Conservation (phyloP, 441 rosid species). For the Brassica hybrid region DNA sequence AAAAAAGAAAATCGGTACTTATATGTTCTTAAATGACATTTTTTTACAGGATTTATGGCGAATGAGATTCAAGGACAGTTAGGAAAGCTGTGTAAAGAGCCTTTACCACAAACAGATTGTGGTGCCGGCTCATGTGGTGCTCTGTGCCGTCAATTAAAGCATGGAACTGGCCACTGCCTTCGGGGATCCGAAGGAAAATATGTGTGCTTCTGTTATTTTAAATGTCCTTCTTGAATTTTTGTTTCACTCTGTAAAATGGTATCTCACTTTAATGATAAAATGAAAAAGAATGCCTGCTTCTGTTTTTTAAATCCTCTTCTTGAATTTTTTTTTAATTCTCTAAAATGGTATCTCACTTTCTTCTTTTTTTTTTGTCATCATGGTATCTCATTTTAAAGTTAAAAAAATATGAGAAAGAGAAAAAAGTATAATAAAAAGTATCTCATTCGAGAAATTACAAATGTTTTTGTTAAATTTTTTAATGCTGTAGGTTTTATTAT, state of each 20-base stretch:
- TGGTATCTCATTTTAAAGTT: background rate
- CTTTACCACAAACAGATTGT: background rate
- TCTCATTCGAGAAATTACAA: too few species aligned
- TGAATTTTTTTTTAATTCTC: constrained; percentile 9
- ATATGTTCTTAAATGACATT: background rate
- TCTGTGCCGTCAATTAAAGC: constrained; percentile 11
- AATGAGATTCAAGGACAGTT: constrained; percentile 8
- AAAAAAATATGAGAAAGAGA: background rate
- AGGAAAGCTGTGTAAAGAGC: background rate
- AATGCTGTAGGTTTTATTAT: background rate
- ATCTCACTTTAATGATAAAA: background rate
- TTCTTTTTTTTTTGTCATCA: too few species aligned
- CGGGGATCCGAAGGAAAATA: background rate
- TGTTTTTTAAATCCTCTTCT: background rate
- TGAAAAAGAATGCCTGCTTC: background rate
- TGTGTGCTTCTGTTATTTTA: background rate
- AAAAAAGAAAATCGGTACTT: background rate
- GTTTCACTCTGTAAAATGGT: constrained; percentile 5
- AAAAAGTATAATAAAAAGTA: too few species aligned
- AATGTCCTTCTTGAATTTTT: constrained; percentile 1
- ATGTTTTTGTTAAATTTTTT: background rate
- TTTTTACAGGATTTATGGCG: background rate
- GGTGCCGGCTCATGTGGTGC: background rate
- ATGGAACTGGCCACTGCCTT: background rate
- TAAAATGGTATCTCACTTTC: background rate